phyloP scores from a whole-genome alignment of 345 rosid species.

The Pistacia vera region DNA sequence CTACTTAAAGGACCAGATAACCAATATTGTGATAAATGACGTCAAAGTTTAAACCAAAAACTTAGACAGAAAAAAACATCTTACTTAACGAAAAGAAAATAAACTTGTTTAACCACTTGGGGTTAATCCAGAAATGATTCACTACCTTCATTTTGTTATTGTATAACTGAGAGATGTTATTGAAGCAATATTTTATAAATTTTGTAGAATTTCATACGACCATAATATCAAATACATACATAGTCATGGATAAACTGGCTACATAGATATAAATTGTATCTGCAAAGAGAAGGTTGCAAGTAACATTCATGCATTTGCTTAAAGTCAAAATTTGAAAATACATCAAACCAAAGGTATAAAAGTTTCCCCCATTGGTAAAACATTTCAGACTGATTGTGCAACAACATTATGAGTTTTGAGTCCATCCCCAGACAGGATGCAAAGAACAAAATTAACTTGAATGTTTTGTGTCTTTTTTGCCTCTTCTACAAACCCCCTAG shows the following conservation, averaged over 20 bases:
- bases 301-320: constrained; percentile 6
- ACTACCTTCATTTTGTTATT: too few species aligned
- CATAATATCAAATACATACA: too few species aligned
- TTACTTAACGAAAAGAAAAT: too few species aligned
- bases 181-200: too few species aligned
- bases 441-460: constrained; percentile 35
- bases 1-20: too few species aligned
- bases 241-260: not conserved
- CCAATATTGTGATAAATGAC: too few species aligned
- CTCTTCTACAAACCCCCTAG: constrained; percentile 23
- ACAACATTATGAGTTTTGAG: constrained; percentile 35
- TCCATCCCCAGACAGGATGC: constrained; percentile 38
- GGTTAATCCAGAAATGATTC: too few species aligned
- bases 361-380: constrained; percentile 16
- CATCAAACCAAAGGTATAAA: constrained; percentile 22
- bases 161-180: too few species aligned
- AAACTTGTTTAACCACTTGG: too few species aligned
- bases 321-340: constrained; percentile 34
- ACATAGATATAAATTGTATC: not conserved
- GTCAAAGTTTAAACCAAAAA: too few species aligned
- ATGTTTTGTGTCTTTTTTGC: not conserved
- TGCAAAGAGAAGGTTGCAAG: not conserved
- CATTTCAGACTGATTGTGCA: constrained; percentile 23
- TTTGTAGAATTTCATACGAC: too few species aligned
- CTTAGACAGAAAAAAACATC: too few species aligned